A percentile compares a stretch with the other conserved stretches of the same genome.
Evolutionary conservation across 2,329 filamentous ascomycete genomes (phyloP).

Genomic region (Zopfia rhizophila): DNA sequence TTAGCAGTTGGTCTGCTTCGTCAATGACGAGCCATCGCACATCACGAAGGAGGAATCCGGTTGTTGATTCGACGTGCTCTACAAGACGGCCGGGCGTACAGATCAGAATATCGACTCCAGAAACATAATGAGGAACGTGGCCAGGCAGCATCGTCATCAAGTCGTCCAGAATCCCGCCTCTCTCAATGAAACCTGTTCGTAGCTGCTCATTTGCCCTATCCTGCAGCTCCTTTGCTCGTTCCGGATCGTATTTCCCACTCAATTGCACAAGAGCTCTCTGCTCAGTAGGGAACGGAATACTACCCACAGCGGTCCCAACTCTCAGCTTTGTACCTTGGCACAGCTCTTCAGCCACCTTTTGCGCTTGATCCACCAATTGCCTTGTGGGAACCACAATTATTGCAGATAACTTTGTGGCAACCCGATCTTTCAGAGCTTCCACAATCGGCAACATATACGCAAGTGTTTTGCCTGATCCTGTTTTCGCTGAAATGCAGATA

Average conservation of each 20-base stretch:
- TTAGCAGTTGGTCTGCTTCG: constrained; percentile 90
- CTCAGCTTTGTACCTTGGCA: constrained; percentile 80
- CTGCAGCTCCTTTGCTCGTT: constrained; percentile 62
- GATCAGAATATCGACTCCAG: constrained; percentile 86
- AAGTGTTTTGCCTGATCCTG: constrained; percentile 94
- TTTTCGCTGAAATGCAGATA: constrained; percentile 89
- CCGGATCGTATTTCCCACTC: constrained; percentile 70
- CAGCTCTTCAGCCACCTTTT: constrained; percentile 75
- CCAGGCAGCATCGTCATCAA: constrained; percentile 60
- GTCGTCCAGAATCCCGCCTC: constrained; percentile 51
- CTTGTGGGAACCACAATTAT: constrained; percentile 90
- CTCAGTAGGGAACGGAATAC: constrained; percentile 75
- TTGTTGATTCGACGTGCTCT: constrained; percentile 86
- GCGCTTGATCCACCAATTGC: constrained; percentile 88
- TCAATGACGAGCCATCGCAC: constrained; percentile 92
- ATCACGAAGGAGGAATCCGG: constrained; percentile 80
- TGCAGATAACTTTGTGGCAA: constrained; percentile 75
- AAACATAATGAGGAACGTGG: constrained; percentile 72
- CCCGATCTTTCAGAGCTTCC: constrained; percentile 74
- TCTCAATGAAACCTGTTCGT: constrained; percentile 46
- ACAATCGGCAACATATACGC: constrained; percentile 90
- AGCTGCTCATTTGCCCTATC: constrained; percentile 49
- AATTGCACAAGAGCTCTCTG: constrained; percentile 70
- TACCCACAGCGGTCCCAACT: constrained; percentile 85
- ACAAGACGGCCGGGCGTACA: constrained; percentile 93